These are phyloP conservation scores for Glutinoglossum americanum DNA, from an alignment of 495 filamentous ascomycete species.

Conservation along the genomic window DNA sequence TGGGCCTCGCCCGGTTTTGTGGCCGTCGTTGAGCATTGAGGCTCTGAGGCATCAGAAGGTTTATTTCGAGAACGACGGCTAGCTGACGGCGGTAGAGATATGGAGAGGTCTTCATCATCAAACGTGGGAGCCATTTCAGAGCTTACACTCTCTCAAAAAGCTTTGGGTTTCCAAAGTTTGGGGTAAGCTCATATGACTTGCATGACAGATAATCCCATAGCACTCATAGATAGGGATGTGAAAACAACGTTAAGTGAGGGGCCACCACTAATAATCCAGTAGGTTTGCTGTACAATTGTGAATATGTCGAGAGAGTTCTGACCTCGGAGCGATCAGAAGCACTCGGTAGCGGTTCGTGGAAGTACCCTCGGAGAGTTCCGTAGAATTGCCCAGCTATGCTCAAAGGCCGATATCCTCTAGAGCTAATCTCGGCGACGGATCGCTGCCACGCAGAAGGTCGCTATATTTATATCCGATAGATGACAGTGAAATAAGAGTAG, in stretches of 20 bases:
- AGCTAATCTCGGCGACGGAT: neutral
- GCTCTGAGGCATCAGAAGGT: conserved; percentile 27
- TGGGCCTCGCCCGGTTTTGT: conserved; percentile 7
- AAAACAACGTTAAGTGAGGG: neutral
- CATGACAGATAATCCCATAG: neutral
- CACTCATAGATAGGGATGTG: neutral
- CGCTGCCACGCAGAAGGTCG: neutral
- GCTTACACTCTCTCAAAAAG: neutral
- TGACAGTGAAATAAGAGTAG: neutral
- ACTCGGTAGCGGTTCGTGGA: too few relatives aligned
- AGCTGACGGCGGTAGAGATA: conserved; percentile 46
- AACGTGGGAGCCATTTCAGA: conserved; percentile 32
- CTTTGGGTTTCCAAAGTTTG: neutral
- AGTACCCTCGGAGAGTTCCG: too few relatives aligned
- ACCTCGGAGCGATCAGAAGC: neutral
- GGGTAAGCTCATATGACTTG: neutral
- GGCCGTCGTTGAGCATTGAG: conserved; percentile 18
- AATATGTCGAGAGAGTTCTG: neutral
- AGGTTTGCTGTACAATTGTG: neutral
- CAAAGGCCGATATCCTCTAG: neutral
- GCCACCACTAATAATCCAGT: neutral
- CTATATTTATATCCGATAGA: neutral
- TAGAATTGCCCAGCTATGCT: neutral
- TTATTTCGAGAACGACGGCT: conserved; percentile 25
- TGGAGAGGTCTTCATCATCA: conserved; percentile 83